Base-by-base conservation (phyloP, 495 filamentous ascomycete species). In the Aspergillus nidulans region DNA sequence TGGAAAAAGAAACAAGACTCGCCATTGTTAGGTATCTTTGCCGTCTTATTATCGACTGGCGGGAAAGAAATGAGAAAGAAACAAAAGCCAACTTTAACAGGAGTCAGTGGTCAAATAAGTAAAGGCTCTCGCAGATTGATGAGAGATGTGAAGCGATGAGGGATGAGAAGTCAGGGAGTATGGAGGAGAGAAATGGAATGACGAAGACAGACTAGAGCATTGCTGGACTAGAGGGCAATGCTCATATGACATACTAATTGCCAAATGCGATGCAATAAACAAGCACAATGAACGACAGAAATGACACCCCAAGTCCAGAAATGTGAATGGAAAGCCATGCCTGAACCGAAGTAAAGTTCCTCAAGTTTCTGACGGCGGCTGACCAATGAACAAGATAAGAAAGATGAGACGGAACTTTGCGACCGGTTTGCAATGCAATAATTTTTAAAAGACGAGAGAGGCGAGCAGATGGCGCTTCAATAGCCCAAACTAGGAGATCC, bases 1-100 rank as follows among this genome's bases (percentile, higher is more conserved):
- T 47, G 59, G 55, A 55, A 12, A 39, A 57, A 55, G 15, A 48
- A 41, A 10, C 49, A 60, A 36, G 51, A 70, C 58, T 63, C 63
- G 63, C 66, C 63, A 65, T 61, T 16, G 13, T 39, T 16, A 71
- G 69, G 65, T 74, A 71, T 72, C 71, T 66, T 72, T 52, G 60
- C 65, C 71, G 64, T 68, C 69, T 62, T 61, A 36, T 32, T 20
- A 49, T 60, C 60, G 67, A 62, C 63, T 62, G 62, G 60, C 61
- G 55, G 50, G 43, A 51, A 64, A 58, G 45, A 19, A 58, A 60
- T 39, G 40, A 56, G 10, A 55, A 63, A 59, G 48, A 28, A 62
- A 46, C 56, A 50, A 56, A 53, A 59, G 51, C 34, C 53, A 65
- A 30, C 25, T 23, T 20, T 30, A 53, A 46, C 26, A 42, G 28